Base-by-base conservation (phyloP, 805 yeast genomes). In the Brettanomyces naardenensis region DNA sequence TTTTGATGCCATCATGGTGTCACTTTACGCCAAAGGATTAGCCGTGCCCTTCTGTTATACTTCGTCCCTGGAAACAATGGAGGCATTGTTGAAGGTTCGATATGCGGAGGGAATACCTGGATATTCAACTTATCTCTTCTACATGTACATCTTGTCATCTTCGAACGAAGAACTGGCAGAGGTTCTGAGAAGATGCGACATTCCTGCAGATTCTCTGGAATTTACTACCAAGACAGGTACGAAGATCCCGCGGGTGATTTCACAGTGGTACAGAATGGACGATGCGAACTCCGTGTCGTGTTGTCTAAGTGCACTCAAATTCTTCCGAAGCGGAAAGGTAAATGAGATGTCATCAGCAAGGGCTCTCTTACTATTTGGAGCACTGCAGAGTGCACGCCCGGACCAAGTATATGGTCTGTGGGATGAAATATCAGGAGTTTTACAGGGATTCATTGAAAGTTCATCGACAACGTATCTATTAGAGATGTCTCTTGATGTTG, bases 41-140 rank as follows among this genome's bases (percentile, higher is more conserved):
- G 69, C 72, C 27, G 57, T 75, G 6, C 75, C 86, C 6, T 76
- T 72, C 39, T 64, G 79, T 17, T 71, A 69, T 40, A 68, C 66
- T 7, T 59, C 66, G 3, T 70, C 84, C 0, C 50, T 73, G 25
- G 60, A 58, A 1, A 62, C 73, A 19, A 49, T 80, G 46, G 63
- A 61, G 35, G 49, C 56, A 1, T 53, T 74, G 19, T 68, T 74
- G 50, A 58, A 59, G 18, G 57, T 66, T 15, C 59, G 78, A 43
- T 66, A 62, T 40, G 49, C 47, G 22, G 69, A 67, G 32, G 63
- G 31, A 14, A 32, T 25, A 19, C 28, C 33, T 9, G 39, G 60
- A 51, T 41, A 49, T 52, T 51, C 58, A 59, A 42, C 56, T 53
- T 53, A 55, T 59, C 22, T 52, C 11, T 50, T 51, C 18, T 50